A percentile compares a stretch with the other conserved stretches of the same genome.
Conservation (phyloP, 2,329 filamentous ascomycete species). For the Fusarium penzigii region DNA sequence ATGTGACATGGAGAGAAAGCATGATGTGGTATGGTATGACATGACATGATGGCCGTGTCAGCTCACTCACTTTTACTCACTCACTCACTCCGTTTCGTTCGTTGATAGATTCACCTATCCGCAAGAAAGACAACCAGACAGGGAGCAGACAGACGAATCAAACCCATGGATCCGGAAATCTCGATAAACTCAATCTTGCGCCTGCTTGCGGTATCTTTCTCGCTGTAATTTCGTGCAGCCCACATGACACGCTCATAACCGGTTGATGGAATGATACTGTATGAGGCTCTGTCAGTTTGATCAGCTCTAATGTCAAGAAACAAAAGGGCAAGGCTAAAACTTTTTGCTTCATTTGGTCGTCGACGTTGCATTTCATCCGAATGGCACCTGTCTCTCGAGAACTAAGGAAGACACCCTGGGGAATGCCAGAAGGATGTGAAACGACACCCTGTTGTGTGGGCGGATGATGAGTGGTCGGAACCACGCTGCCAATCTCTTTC, state of each 20-base stretch:
- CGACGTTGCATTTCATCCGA: slow-evolving; percentile 28
- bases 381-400: background rate
- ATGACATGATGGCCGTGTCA: too few relatives aligned
- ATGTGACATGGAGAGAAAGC: too few relatives aligned
- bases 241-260: slow-evolving; percentile 28
- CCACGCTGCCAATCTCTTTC: slow-evolving; percentile 12
- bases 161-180: slow-evolving; percentile 5
- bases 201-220: slow-evolving; percentile 27
- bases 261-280: slow-evolving; percentile 30
- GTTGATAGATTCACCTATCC: too few relatives aligned
- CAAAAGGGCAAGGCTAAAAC: too few relatives aligned
- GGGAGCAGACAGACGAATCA: background rate
- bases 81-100: too few relatives aligned
- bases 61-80: too few relatives aligned
- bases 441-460: slow-evolving; percentile 20
- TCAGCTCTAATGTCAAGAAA: too few relatives aligned
- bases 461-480: slow-evolving; percentile 13
- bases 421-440: slow-evolving; percentile 33
- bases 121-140: too few relatives aligned
- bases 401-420: slow-evolving; percentile 23
- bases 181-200: slow-evolving; percentile 19
- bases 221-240: slow-evolving; percentile 28
- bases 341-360: slow-evolving; percentile 19
- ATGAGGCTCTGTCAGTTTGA: slow-evolving; percentile 14
- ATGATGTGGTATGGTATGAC: too few relatives aligned